Evolutionary conservation across 176 grass and related monocot genomes (phyloP).

Genomic region (Elaeis guineensis): DNA sequence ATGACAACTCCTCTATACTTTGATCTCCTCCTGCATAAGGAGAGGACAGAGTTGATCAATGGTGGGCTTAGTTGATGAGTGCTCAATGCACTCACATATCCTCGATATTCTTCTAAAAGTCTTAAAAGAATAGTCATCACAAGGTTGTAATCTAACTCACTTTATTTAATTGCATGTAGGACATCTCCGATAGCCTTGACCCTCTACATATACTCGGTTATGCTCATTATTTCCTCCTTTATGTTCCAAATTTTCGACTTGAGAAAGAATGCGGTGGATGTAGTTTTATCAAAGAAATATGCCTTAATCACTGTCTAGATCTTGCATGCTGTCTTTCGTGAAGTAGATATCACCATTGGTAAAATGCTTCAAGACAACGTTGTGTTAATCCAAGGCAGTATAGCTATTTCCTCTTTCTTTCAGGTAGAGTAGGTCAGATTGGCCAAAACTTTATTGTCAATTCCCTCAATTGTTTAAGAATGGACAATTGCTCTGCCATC

Average conservation of each 20-base stretch:
- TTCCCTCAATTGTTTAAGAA: not conserved
- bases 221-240: not conserved
- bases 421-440: not conserved
- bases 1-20: too few species aligned
- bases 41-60: too few species aligned
- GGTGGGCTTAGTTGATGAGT: too few species aligned
- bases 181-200: not conserved
- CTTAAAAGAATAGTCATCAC: too few species aligned
- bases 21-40: too few species aligned
- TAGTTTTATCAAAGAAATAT: not conserved
- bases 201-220: not conserved
- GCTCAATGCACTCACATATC: too few species aligned
- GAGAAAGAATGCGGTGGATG: not conserved
- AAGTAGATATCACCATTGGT: too few species aligned
- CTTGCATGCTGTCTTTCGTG: not conserved
- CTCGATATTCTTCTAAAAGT: too few species aligned
- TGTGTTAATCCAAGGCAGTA: not conserved
- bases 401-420: not conserved
- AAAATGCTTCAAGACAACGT: not conserved
- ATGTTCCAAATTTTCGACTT: not conserved
- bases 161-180: not conserved
- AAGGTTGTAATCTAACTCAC: too few species aligned
- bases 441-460: not conserved
- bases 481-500: not conserved
- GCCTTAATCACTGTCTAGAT: not conserved